Base-by-base conservation (phyloP, 2,329 filamentous ascomycete species). In the Fusarium nisikadoi region DNA sequence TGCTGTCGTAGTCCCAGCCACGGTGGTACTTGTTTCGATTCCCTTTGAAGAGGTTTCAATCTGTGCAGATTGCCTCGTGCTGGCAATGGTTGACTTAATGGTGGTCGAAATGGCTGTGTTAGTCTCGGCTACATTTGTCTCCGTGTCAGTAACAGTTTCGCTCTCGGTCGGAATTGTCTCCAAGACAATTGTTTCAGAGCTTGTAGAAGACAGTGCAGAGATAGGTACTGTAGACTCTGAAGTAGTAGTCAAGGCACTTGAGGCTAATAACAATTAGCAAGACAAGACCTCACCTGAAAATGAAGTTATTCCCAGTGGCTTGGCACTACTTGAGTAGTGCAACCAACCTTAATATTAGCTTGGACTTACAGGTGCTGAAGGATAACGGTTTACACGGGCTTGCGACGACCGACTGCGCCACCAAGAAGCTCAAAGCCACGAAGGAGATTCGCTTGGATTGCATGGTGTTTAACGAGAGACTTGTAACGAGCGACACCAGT, bases 291-390 rank as follows among this genome's bases (percentile, higher is more conserved):
- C 12, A 25, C 1, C 17, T 6, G 17, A 11, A 6, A 25, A 11
- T 50, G n/a, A 50, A 35, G 47, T 25, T 36, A 50, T 35, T 50
- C 17, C n/a, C 31, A 36, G 47, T 50, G 47, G 47, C 47, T 50
- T 50, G 47, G 47, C 31, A 16, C 47, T 50, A 42, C 41, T 42
- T 25, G 5, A 42, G 14, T 42, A 50, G 47, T n/a, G 20, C 23
- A 50, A n/a, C 31, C 47, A 20, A 33, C 7, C 17, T 2, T n/a
- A 0, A 50, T 4, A 25, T 25, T 36, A 17, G 47, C 23, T 36
- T 10, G 12, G 25, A 50, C 47, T 25, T 50, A 50, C 47, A 1
- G 8, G n/a, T 13, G 10, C 31, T 13, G 17, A 7, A 20, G 12
- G 31, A 5, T 4, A 35, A 13, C 12, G n/a, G 47, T 20, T 36